These are phyloP conservation scores for Sequoia sempervirens DNA, from an alignment of 75 land plant species.

Conservation along the genomic window DNA sequence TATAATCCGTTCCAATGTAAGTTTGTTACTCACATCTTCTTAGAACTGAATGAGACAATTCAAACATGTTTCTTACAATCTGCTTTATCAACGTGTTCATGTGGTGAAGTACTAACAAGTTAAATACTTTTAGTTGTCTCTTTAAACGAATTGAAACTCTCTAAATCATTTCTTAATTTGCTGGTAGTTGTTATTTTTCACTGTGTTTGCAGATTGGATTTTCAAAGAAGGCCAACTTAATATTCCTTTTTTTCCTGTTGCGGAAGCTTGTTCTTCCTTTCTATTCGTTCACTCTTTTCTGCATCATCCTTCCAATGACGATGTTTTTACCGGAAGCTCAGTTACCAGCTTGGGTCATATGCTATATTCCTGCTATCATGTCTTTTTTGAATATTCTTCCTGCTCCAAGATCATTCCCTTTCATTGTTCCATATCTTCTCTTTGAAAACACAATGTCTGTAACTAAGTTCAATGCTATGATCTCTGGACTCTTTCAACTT, in stretches of 20 bases:
- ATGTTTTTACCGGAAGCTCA: conserved; percentile 76
- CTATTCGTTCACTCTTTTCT: conserved; percentile 72
- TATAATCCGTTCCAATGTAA: conserved; percentile 41
- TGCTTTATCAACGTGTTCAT: not conserved
- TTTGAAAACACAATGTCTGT: conserved; percentile 80
- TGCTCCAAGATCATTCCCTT: conserved; percentile 64
- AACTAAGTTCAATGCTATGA: conserved; percentile 76
- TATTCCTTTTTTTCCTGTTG: conserved; percentile 63
- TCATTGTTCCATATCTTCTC: conserved; percentile 60
- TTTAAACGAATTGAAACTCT: not conserved
- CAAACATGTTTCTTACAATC: not conserved
- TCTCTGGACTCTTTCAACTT: conserved; percentile 62
- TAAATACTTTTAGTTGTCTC: not conserved
- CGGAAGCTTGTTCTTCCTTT: conserved; percentile 70
- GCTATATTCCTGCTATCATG: conserved; percentile 68
- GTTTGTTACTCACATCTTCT: not conserved
- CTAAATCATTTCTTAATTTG: not conserved
- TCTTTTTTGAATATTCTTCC: conserved; percentile 60
- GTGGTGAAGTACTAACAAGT: not conserved
- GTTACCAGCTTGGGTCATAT: conserved; percentile 69
- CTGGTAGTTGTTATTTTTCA: not conserved
- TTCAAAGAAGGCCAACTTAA: conserved; percentile 54
- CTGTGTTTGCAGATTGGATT: conserved; percentile 35
- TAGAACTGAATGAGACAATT: not conserved
- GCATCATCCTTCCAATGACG: conserved; percentile 71